phyloP scores from a whole-genome alignment of 257 asterid species.

The Gentiana dahurica region DNA sequence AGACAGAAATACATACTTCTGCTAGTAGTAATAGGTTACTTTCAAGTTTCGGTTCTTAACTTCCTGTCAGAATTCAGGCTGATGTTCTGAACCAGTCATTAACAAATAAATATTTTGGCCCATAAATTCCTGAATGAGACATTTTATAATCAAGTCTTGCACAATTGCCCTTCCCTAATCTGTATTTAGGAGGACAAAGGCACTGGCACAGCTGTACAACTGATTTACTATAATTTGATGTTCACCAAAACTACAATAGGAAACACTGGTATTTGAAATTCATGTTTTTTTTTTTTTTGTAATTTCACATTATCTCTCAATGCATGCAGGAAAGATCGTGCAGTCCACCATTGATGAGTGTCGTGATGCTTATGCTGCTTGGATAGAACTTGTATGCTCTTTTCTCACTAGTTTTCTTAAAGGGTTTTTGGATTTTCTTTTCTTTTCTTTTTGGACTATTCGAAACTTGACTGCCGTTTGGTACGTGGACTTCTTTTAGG shows the following conservation, averaged over 20 bases:
- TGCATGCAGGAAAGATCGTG: constrained; percentile 85
- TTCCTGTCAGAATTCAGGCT: too few species aligned
- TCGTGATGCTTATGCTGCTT: constrained; percentile 67
- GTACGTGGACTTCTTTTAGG: constrained; percentile 41
- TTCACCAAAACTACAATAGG: too few species aligned
- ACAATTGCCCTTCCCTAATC: too few species aligned
- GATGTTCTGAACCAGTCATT: too few species aligned
- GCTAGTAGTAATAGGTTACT: neutral
- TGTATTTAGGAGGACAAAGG: too few species aligned
- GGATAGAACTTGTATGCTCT: constrained; percentile 64
- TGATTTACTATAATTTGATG: too few species aligned
- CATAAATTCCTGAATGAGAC: too few species aligned
- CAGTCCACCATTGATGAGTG: constrained; percentile 92
- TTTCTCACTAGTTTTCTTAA: constrained; percentile 8
- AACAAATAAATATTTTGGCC: too few species aligned
- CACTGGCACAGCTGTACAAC: too few species aligned
- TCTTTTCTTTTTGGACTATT: constrained; percentile 8
- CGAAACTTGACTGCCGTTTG: constrained; percentile 1
- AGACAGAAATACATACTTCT: too few species aligned
- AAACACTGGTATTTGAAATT: neutral
- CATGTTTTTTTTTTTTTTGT: neutral
- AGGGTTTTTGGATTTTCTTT: too few species aligned
- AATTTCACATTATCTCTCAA: neutral
- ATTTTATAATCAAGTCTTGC: too few species aligned
- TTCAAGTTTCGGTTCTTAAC: neutral